phyloP scores from a whole-genome alignment of 371 early-diverging fungal genomes.

The Mucor saturninus region DNA sequence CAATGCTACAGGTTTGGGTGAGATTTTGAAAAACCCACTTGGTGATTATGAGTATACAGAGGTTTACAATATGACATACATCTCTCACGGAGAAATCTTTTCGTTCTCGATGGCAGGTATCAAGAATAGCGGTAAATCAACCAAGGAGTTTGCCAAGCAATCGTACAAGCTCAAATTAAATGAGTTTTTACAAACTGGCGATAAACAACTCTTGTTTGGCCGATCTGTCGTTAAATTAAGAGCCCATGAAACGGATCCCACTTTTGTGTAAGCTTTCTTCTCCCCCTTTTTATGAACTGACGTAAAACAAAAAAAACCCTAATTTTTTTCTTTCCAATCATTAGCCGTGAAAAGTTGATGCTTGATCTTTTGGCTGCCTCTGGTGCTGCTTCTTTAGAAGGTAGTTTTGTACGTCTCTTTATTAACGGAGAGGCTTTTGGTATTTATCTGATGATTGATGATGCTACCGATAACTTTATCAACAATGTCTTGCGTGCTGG shows the following conservation, averaged over 20 bases:
- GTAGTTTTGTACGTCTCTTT: conserved; percentile 56
- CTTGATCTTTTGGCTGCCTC: conserved; percentile 54
- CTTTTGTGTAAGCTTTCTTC: conserved; percentile 40
- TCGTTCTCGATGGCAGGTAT: conserved; percentile 46
- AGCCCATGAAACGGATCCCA: conserved; percentile 59
- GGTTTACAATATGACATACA: conserved; percentile 47
- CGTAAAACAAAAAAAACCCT: neutral
- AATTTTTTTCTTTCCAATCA: conserved; percentile 2
- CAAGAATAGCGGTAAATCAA: conserved; percentile 55
- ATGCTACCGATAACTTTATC: conserved; percentile 52
- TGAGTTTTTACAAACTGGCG: conserved; percentile 27
- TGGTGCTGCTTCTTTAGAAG: conserved; percentile 56
- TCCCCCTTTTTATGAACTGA: neutral
- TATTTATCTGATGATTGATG: conserved; percentile 59
- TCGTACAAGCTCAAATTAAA: conserved; percentile 55
- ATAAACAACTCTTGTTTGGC: conserved; percentile 39
- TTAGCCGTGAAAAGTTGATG: conserved; percentile 56
- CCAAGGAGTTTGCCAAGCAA: conserved; percentile 59
- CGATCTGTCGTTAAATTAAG: conserved; percentile 58
- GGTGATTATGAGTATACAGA: conserved; percentile 36
- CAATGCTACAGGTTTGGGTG: conserved; percentile 37
- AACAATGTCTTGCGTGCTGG: conserved; percentile 48
- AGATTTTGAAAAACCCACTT: conserved; percentile 33
- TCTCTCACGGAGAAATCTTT: conserved; percentile 49
- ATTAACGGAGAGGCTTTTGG: conserved; percentile 57